Evolutionary conservation across 768 basidiomycete genomes (phyloP).

Genomic region (Coprinopsis strossmayeri): DNA sequence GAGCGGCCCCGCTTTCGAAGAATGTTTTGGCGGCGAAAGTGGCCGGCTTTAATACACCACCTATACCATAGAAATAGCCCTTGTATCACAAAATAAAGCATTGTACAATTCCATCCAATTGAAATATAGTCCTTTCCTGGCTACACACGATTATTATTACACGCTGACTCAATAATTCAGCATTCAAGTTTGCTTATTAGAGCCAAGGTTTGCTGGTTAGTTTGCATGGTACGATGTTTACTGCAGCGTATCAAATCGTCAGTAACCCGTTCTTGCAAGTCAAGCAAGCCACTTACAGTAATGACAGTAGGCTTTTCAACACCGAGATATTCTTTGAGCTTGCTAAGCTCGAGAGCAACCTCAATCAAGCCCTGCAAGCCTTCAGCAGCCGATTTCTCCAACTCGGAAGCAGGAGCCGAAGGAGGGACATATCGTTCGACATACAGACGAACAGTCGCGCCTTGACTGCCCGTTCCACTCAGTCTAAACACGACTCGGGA

Average conservation of each 20-base stretch:
- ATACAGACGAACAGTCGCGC: slow-evolving; percentile 95
- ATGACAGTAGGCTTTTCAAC: slow-evolving; percentile 94
- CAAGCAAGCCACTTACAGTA: slow-evolving; percentile 50
- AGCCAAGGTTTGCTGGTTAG: too few species aligned
- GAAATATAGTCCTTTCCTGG: too few species aligned
- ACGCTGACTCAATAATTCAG: too few species aligned
- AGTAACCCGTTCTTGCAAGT: not conserved
- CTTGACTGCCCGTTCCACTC: slow-evolving; percentile 93
- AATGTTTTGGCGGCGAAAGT: slow-evolving; percentile 57
- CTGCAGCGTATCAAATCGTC: not conserved
- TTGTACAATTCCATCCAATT: too few species aligned
- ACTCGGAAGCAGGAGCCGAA: slow-evolving; percentile 60
- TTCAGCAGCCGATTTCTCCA: slow-evolving; percentile 72
- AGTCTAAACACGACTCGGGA: slow-evolving; percentile 93
- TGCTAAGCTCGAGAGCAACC: slow-evolving; percentile 81
- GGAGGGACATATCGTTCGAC: slow-evolving; percentile 86
- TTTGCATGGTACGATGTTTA: too few species aligned
- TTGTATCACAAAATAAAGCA: too few species aligned
- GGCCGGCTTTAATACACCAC: slow-evolving; percentile 16
- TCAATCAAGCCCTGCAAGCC: slow-evolving; percentile 95
- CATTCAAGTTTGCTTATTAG: too few species aligned
- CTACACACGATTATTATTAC: too few species aligned
- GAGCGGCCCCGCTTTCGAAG: slow-evolving; percentile 61
- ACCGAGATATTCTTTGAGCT: slow-evolving; percentile 80
- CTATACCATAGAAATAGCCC: not conserved